Base-by-base conservation (phyloP, 2,329 filamentous ascomycete species). In the Rhinocladiella mackenziei region DNA sequence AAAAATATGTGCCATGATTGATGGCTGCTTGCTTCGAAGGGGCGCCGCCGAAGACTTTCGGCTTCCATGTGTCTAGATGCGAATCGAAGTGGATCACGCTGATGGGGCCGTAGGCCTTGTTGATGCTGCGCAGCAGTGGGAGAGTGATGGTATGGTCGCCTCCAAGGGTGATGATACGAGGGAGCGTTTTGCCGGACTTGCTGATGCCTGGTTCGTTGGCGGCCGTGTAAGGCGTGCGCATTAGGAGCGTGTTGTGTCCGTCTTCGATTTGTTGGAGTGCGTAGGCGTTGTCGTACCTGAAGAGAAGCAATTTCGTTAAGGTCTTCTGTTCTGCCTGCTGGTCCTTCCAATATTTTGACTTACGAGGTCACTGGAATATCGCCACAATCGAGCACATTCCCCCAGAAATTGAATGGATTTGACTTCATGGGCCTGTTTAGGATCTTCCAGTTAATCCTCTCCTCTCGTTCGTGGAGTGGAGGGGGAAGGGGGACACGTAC, bases 1-100 rank as follows among this genome's bases (percentile, higher is more conserved):
- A 92, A 68, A 94, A 94, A 70, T 92, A 92, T 1, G 86, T 92
- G 30, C 87, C 87, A 67, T 92, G 86, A 68, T 92, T 94, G 68
- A 94, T 82, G 53, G 75, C 75, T 14, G 87, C 86, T 28, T 81
- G 78, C 49, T 89, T 77, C 19, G 79, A 84, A 0, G 87, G 86
- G 0, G 84, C 81, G 20, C 86, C 87, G 40, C 88, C 87, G 57
- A 94, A 94, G 18, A 92, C 87, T 62, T 91, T 91, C 31, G 87
- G 88, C 46, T 78, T 80, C 86, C 86, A 86, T 58, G 75, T 74
- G 52, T 76, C 75, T 3, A 80, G 65, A 60, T 81, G 78, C 35
- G 71, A 76, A 60, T 81, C 78, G 57, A 81, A 81, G 61, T 81
- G 78, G 46, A 81, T 77, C 28, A 81, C 77, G 11, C 71, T 80